Evolutionary conservation across 2,329 filamentous ascomycete genomes (phyloP).

Genomic region (Monosporascus sp.): DNA sequence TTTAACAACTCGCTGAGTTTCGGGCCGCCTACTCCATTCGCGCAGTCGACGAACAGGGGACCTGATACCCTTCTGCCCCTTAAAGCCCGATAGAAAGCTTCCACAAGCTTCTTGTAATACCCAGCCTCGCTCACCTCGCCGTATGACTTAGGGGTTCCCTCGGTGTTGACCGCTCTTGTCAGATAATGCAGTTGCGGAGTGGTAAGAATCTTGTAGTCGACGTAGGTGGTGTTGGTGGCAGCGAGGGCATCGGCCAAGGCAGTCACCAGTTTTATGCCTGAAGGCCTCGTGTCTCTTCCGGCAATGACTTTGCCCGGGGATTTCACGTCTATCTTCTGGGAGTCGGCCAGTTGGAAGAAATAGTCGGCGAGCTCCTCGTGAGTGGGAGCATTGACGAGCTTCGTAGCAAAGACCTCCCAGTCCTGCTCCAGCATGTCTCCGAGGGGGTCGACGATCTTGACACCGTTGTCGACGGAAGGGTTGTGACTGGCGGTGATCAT

Average conservation of each 20-base stretch:
- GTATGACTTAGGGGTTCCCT: slow-evolving; percentile 80
- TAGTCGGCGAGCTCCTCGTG: slow-evolving; percentile 70
- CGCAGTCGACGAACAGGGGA: slow-evolving; percentile 81
- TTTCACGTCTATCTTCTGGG: slow-evolving; percentile 69
- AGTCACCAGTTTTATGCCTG: slow-evolving; percentile 74
- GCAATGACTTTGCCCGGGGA: slow-evolving; percentile 76
- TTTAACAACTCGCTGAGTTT: slow-evolving; percentile 86
- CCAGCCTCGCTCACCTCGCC: slow-evolving; percentile 84
- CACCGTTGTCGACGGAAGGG: slow-evolving; percentile 81
- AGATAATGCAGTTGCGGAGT: slow-evolving; percentile 98
- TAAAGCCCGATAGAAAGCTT: slow-evolving; percentile 80
- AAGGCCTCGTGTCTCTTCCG: slow-evolving; percentile 88
- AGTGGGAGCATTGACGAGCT: slow-evolving; percentile 75
- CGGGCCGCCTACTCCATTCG: slow-evolving; percentile 92
- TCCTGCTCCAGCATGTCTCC: slow-evolving; percentile 96
- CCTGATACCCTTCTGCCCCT: slow-evolving; percentile 69
- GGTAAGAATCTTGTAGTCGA: slow-evolving; percentile 86
- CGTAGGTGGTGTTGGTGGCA: slow-evolving; percentile 66
- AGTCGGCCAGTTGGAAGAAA: slow-evolving; percentile 69
- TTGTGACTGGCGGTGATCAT: slow-evolving; percentile 97
- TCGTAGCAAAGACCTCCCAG: slow-evolving; percentile 87
- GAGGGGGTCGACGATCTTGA: slow-evolving; percentile 95
- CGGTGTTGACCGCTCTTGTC: slow-evolving; percentile 88
- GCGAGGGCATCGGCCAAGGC: slow-evolving; percentile 76
- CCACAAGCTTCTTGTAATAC: slow-evolving; percentile 88